Conservation (phyloP, 352 stramenopile species). For the Phytophthora europaea region DNA sequence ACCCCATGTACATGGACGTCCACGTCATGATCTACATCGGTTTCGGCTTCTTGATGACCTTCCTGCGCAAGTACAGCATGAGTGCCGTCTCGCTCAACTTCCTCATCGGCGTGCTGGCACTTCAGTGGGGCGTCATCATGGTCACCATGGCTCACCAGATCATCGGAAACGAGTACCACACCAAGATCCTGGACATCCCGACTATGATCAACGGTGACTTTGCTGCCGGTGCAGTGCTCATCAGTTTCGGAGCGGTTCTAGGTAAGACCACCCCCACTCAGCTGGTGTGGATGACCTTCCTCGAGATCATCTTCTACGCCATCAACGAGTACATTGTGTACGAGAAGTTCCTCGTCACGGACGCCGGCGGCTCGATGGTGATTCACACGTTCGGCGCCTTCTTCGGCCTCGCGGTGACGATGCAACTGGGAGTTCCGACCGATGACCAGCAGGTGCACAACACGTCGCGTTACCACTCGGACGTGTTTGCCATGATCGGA, state of each 20-base stretch:
- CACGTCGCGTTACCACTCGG: conserved; percentile 74
- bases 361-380: conserved; percentile 85
- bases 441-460: conserved; percentile 57
- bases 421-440: conserved; percentile 61
- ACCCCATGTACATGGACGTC: conserved; percentile 83
- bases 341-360: conserved; percentile 64
- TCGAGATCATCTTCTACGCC: conserved; percentile 81
- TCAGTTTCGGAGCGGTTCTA: conserved; percentile 83
- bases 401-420: conserved; percentile 79
- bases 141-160: conserved; percentile 75
- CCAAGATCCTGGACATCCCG: conserved; percentile 65
- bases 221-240: conserved; percentile 76
- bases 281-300: conserved; percentile 80
- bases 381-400: conserved; percentile 90
- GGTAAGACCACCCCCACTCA: conserved; percentile 83
- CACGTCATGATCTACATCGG: conserved; percentile 91
- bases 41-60: conserved; percentile 92
- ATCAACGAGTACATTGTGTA: conserved; percentile 84
- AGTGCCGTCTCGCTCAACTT: conserved; percentile 86
- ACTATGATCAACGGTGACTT: conserved; percentile 88
- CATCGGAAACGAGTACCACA: conserved; percentile 49
- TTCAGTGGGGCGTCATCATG: conserved; percentile 79
- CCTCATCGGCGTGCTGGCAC: conserved; percentile 67
- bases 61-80: conserved; percentile 85
- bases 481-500: conserved; percentile 87